A percentile compares a stretch with the other conserved stretches of the same genome.
Evolutionary conservation across 169 alveolate species (phyloP).

Genomic region (Besnoitia besnoiti): DNA sequence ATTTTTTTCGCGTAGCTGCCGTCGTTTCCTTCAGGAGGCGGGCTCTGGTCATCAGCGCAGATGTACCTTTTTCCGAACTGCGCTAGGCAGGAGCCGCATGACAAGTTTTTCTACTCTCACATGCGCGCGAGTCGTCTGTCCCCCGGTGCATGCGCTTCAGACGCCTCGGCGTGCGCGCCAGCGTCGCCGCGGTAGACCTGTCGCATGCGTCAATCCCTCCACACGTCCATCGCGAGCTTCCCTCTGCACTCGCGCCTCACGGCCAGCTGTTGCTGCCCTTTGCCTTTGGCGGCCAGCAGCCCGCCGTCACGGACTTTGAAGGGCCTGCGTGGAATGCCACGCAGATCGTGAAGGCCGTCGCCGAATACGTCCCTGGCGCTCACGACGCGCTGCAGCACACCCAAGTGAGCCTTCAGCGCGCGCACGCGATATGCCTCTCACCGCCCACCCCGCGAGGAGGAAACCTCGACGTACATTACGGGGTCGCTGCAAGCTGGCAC

Average conservation of each 20-base stretch:
- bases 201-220: background rate
- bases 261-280: conserved; percentile 8
- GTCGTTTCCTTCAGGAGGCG: no score
- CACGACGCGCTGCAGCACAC: background rate
- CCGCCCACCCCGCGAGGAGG: no score
- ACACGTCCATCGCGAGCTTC: background rate
- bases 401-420: background rate
- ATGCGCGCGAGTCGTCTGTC: no score
- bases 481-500: no score
- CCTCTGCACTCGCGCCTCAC: conserved; percentile 24
- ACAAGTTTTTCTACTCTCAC: no score
- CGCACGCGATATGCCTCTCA: no score
- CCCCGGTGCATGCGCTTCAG: no score
- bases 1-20: no score
- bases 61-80: no score
- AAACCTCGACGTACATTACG: no score
- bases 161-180: conserved; percentile 7
- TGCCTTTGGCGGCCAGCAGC: conserved; percentile 31
- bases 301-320: background rate
- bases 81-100: no score
- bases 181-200: background rate
- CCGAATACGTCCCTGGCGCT: background rate
- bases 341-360: background rate
- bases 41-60: no score
- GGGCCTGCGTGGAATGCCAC: background rate